phyloP scores from a whole-genome alignment of 192 early-diverging fungal species.

The Diversispora epigaea region DNA sequence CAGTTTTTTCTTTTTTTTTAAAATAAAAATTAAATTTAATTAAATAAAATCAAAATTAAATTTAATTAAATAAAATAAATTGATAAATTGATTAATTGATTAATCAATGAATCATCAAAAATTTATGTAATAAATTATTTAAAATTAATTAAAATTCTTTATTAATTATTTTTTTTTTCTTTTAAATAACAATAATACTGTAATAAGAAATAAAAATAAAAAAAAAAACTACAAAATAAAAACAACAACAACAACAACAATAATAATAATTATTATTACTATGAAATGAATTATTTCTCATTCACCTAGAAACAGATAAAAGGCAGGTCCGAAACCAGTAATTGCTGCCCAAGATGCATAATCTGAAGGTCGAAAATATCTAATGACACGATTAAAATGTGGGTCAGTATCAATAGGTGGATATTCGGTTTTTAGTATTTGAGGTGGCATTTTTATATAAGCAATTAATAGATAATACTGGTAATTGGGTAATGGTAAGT shows the following conservation, averaged over 20 bases:
- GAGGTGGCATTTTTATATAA: conserved; percentile 40
- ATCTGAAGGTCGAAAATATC: conserved; percentile 87
- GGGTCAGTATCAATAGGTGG: conserved; percentile 89
- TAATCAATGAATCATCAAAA: no score
- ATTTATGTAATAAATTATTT: no score
- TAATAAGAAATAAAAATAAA: no score
- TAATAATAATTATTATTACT: not conserved
- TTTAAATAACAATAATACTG: no score
- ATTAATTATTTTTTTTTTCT: no score
- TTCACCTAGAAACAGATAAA: conserved; percentile 73
- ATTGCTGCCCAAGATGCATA: conserved; percentile 62
- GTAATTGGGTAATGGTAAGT: no score
- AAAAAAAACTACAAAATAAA: no score
- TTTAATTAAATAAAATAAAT: no score
- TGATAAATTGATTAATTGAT: no score
- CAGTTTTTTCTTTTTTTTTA: not conserved
- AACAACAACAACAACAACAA: no score
- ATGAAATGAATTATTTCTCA: not conserved
- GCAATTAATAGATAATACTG: no score
- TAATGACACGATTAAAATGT: conserved; percentile 82
- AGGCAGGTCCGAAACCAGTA: conserved; percentile 69
- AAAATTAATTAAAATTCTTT: no score
- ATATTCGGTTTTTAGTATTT: conserved; percentile 62
- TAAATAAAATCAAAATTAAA: not conserved
- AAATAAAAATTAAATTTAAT: not conserved